Conservation (phyloP, 768 basidiomycete species). For the Psilocybe cyanescens region DNA sequence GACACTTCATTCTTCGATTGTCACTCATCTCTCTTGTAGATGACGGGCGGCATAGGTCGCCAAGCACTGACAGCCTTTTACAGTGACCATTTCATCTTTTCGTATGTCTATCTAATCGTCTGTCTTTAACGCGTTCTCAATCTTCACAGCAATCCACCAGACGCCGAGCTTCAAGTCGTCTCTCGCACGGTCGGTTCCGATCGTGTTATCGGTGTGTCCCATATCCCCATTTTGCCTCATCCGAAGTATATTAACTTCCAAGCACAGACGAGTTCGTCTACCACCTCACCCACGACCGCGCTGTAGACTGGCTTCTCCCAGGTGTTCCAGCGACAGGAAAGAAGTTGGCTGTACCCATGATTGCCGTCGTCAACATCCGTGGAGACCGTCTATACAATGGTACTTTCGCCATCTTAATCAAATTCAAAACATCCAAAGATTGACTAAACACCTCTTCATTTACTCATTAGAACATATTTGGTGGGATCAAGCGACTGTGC, state of each 20-base stretch:
- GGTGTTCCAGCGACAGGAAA: slow-evolving; percentile 56
- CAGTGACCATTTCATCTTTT: slow-evolving; percentile 58
- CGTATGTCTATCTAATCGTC: slow-evolving; percentile 31
- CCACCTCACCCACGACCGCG: slow-evolving; percentile 45
- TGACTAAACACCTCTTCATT: not conserved
- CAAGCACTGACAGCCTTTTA: slow-evolving; percentile 55
- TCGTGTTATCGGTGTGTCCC: slow-evolving; percentile 49
- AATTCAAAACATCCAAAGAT: not conserved
- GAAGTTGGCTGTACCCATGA: slow-evolving; percentile 52
- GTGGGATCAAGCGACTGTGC: slow-evolving; percentile 47
- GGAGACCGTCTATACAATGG: slow-evolving; percentile 43
- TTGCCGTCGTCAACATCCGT: slow-evolving; percentile 57
- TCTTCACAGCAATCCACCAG: slow-evolving; percentile 47
- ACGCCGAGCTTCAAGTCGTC: slow-evolving; percentile 45
- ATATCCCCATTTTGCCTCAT: too few species aligned
- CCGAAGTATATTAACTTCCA: not conserved
- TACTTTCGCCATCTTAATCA: slow-evolving; percentile 5
- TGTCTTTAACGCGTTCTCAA: not conserved
- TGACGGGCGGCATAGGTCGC: slow-evolving; percentile 61
- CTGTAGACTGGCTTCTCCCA: slow-evolving; percentile 53
- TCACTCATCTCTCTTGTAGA: slow-evolving; percentile 30
- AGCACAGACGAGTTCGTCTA: slow-evolving; percentile 54
- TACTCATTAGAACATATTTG: slow-evolving; percentile 41
- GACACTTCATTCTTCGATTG: not conserved
- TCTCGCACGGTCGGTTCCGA: slow-evolving; percentile 57